Percentiles rank a stretch among this genome's conserved stretches.
Evolutionary conservation across 305 asterid species (phyloP).

Genomic region (Andrographis paniculata): DNA sequence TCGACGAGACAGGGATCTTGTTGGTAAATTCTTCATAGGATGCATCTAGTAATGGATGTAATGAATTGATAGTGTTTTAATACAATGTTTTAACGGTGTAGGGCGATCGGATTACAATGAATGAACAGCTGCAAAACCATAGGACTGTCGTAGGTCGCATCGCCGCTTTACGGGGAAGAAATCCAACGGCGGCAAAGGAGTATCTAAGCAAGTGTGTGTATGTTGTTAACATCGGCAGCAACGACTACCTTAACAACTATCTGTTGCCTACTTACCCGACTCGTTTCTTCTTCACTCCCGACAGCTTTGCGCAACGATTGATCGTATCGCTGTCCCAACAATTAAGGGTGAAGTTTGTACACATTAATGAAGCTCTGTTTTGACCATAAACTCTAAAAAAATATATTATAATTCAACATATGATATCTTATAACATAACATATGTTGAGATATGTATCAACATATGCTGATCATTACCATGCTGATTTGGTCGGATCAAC

Average conservation of each 20-base stretch:
- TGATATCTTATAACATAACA: too few relatives aligned
- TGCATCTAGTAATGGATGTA: too few relatives aligned
- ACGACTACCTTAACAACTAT: constrained; percentile 60
- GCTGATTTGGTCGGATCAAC: too few relatives aligned
- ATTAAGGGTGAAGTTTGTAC: too few relatives aligned
- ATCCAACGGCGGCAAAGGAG: neutral
- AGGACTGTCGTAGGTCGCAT: constrained; percentile 9
- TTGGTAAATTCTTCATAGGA: neutral
- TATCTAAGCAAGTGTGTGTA: constrained; percentile 36
- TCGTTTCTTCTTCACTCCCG: constrained; percentile 21
- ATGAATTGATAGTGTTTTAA: neutral
- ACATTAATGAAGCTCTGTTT: too few relatives aligned
- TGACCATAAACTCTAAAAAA: too few relatives aligned
- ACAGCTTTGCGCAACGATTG: constrained; percentile 25
- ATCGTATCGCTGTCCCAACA: constrained; percentile 22
- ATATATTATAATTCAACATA: too few relatives aligned
- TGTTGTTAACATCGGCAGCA: constrained; percentile 40
- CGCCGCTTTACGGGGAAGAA: neutral
- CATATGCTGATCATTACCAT: too few relatives aligned
- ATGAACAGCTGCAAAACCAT: constrained; percentile 35
- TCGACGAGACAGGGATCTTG: constrained; percentile 19
- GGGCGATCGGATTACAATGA: constrained; percentile 43
- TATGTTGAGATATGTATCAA: too few relatives aligned
- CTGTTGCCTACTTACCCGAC: constrained; percentile 23
- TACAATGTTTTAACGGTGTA: neutral